Conservation (phyloP, 495 filamentous ascomycete genomes). For the Aspergillus wentii region DNA sequence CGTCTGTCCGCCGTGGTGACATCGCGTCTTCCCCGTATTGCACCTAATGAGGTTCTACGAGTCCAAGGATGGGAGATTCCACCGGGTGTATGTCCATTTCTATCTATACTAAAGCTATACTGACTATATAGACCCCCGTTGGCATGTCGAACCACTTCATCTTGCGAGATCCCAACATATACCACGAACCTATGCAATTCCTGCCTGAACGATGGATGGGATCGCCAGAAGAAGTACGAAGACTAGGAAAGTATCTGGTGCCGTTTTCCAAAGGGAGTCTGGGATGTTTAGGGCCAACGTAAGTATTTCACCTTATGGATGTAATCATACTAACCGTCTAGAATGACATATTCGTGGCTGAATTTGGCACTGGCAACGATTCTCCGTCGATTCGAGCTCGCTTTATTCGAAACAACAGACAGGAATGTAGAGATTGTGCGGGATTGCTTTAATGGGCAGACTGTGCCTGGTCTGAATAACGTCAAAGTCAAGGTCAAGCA, state of each 20-base stretch:
- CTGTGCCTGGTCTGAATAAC: slow-evolving; percentile 11
- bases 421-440: slow-evolving; percentile 21
- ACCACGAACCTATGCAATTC: slow-evolving; percentile 33
- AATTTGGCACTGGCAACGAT: slow-evolving; percentile 23
- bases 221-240: slow-evolving; percentile 10
- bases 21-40: slow-evolving; percentile 33
- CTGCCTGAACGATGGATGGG: slow-evolving; percentile 43
- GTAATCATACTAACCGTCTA: slow-evolving; percentile 8
- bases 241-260: slow-evolving; percentile 30
- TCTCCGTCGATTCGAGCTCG: slow-evolving; percentile 26
- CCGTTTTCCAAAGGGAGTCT: slow-evolving; percentile 40
- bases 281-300: slow-evolving; percentile 46
- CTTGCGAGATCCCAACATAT: slow-evolving; percentile 33
- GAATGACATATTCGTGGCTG: slow-evolving; percentile 25
- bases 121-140: slow-evolving; percentile 10
- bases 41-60: slow-evolving; percentile 21
- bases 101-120: background rate
- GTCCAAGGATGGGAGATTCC: slow-evolving; percentile 19
- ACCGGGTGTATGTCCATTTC: slow-evolving; percentile 14
- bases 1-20: slow-evolving; percentile 40
- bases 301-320: slow-evolving; percentile 5
- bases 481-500: slow-evolving; percentile 25
- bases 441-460: slow-evolving; percentile 26
- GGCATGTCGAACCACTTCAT: slow-evolving; percentile 26
- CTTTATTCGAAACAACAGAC: slow-evolving; percentile 20